These are phyloP conservation scores for Ogataea thermomethanolica DNA, from an alignment of 805 yeast genomes.

Conservation along the genomic window DNA sequence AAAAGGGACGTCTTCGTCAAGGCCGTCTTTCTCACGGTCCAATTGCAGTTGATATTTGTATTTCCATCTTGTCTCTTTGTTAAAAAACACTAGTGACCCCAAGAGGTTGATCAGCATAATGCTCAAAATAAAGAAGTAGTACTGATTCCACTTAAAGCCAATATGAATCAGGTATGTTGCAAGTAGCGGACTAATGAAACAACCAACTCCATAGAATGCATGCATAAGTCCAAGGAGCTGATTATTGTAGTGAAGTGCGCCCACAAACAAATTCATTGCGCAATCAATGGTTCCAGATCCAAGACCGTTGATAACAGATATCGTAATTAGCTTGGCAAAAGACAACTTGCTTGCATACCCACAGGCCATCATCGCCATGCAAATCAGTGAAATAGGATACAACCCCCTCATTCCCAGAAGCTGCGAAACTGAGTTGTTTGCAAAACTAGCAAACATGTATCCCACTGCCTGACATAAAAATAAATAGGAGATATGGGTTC, in stretches of 20 bases:
- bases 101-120: slow-evolving; percentile 29
- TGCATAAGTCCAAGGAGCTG: slow-evolving; percentile 51
- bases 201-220: slow-evolving; percentile 52
- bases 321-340: slow-evolving; percentile 36
- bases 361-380: slow-evolving; percentile 14
- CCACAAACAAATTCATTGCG: slow-evolving; percentile 51
- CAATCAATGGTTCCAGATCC: slow-evolving; percentile 59
- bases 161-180: slow-evolving; percentile 39
- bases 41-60: slow-evolving; percentile 30
- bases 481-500: slow-evolving; percentile 45
- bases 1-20: slow-evolving; percentile 19
- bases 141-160: slow-evolving; percentile 42
- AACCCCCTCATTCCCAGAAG: slow-evolving; percentile 48
- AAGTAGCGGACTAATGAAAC: slow-evolving; percentile 48
- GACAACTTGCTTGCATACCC: slow-evolving; percentile 40
- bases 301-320: slow-evolving; percentile 45
- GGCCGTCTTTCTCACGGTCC: slow-evolving; percentile 17
- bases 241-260: slow-evolving; percentile 43
- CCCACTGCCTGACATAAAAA: slow-evolving; percentile 55
- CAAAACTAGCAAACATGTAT: slow-evolving; percentile 49
- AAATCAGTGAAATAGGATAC: slow-evolving; percentile 26
- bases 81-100: slow-evolving; percentile 31
- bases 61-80: slow-evolving; percentile 44
- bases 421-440: slow-evolving; percentile 41
- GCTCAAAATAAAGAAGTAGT: slow-evolving; percentile 37